These are phyloP conservation scores for Pseudocercospora vitis DNA, from an alignment of 2,329 filamentous ascomycete genomes.

Conservation along the genomic window DNA sequence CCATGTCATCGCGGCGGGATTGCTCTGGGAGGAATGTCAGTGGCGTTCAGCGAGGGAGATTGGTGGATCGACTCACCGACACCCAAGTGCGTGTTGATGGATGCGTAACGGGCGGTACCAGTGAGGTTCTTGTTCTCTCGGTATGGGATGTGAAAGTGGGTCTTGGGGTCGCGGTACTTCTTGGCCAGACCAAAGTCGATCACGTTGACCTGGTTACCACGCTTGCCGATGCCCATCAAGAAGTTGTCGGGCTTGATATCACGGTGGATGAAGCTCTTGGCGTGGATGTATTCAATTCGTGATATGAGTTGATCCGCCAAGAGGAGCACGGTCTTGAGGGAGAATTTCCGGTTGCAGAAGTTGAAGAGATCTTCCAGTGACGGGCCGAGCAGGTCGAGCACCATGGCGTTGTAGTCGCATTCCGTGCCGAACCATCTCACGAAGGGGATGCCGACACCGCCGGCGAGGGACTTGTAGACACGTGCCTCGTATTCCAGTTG, in stretches of 20 bases:
- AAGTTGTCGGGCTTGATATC: constrained; percentile 99
- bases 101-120: constrained; percentile 95
- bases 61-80: constrained; percentile 60
- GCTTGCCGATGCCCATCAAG: constrained; percentile 98
- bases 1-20: constrained; percentile 99
- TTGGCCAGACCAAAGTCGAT: constrained; percentile 99
- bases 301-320: constrained; percentile 98
- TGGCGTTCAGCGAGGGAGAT: not conserved
- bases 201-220: constrained; percentile 98
- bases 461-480: constrained; percentile 84
- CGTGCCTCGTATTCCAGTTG: constrained; percentile 98
- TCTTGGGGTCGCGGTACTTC: constrained; percentile 99
- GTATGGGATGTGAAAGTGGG: constrained; percentile 99
- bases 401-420: constrained; percentile 99
- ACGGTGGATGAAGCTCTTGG: constrained; percentile 98
- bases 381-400: constrained; percentile 92
- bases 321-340: constrained; percentile 93
- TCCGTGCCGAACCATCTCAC: constrained; percentile 99
- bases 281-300: constrained; percentile 98
- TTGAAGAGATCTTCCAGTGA: constrained; percentile 98
- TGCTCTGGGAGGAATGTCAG: constrained; percentile 64
- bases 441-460: constrained; percentile 96
- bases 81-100: constrained; percentile 97
- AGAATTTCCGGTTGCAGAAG: constrained; percentile 99
- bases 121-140: constrained; percentile 99